Evolutionary conservation across 208 protist species (phyloP), one percentile per base, ranked within the genome.

Genomic region (Leishmania amazonensis): DNA sequence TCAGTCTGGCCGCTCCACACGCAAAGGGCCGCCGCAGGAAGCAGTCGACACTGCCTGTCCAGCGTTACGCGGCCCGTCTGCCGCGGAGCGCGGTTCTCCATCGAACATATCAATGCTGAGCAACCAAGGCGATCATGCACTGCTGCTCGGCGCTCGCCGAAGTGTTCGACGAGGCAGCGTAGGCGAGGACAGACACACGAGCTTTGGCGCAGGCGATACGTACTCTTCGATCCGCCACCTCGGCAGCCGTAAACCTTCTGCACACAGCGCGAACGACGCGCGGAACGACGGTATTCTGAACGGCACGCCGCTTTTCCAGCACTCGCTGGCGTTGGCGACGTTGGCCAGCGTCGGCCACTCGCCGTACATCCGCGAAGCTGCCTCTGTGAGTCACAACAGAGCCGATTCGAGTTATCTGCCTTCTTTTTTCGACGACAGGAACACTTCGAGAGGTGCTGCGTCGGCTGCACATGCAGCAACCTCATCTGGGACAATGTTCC

Each of bases 81-180:
- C 40, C 2, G 31, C 31, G 1, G 72, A 60, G 13, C 51, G 72
- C 31, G 49, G 17, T 17, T 76, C 72, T 54, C n/a, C 51, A 31
- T 47, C n/a, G 19, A 31, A 40, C 40, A 31, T 35, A 79, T 67
- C 75, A 2, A 4, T 35, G 13, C 75, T 79, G 75, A 65, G 21
- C 40, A 13, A 45, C 58, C 58, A 28, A 47, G 19, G 73, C 49
- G 76, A 58, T 72, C 74, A 75, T 62, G 76, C 53, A 19, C 76
- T 11, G 31, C 75, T 7, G 19, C 75, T 70, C 54, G n/a, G 13
- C 13, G 21, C 62, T 15, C 17, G 42, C 31, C 42, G 40, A 17
- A 19, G 64, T 31, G 47, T 49, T 13, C 31, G 45, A 31, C 40
- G 60, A 35, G n/a, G 40, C 40, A 54, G 64, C 4, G 42, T 5